Conservation (phyloP, 2,329 filamentous ascomycete genomes). For the Scedosporium dehoogii region DNA sequence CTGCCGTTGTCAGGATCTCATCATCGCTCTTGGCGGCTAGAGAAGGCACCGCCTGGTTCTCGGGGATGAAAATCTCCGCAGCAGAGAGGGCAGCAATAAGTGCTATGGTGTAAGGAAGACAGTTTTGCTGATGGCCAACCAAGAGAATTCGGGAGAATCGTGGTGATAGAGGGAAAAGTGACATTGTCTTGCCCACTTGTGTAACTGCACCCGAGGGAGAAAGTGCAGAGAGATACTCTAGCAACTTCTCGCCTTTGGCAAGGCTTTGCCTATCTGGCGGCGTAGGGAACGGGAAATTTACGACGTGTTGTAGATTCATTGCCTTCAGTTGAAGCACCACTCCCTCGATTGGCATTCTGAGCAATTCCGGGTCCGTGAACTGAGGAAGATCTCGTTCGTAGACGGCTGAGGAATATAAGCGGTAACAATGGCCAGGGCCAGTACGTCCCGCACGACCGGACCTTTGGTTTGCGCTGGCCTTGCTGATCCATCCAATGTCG, state of each 20-base stretch:
- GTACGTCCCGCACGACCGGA: constrained; percentile 92
- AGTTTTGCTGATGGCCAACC: constrained; percentile 72
- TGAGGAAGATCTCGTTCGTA: constrained; percentile 83
- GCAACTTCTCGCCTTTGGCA: constrained; percentile 72
- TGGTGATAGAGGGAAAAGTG: constrained; percentile 81
- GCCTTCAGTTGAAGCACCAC: constrained; percentile 89
- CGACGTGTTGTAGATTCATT: constrained; percentile 82
- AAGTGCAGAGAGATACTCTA: constrained; percentile 78
- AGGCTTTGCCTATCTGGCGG: constrained; percentile 70
- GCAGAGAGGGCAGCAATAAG: constrained; percentile 83
- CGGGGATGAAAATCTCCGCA: constrained; percentile 76
- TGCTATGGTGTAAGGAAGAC: constrained; percentile 77
- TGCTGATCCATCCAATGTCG: constrained; percentile 93
- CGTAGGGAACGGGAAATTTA: constrained; percentile 94
- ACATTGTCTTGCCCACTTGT: constrained; percentile 68
- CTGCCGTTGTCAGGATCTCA: constrained; percentile 40
- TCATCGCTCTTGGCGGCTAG: constrained; percentile 32
- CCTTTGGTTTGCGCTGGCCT: constrained; percentile 86
- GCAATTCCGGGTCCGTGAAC: constrained; percentile 79
- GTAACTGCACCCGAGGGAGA: constrained; percentile 60
- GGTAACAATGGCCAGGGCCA: constrained; percentile 90
- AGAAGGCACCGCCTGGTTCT: constrained; percentile 61
- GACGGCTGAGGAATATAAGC: constrained; percentile 87
- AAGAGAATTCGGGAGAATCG: constrained; percentile 88
- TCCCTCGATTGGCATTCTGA: constrained; percentile 85